phyloP scores from a whole-genome alignment of 2,329 filamentous ascomycete species.

The Cryphonectria nitschkei region DNA sequence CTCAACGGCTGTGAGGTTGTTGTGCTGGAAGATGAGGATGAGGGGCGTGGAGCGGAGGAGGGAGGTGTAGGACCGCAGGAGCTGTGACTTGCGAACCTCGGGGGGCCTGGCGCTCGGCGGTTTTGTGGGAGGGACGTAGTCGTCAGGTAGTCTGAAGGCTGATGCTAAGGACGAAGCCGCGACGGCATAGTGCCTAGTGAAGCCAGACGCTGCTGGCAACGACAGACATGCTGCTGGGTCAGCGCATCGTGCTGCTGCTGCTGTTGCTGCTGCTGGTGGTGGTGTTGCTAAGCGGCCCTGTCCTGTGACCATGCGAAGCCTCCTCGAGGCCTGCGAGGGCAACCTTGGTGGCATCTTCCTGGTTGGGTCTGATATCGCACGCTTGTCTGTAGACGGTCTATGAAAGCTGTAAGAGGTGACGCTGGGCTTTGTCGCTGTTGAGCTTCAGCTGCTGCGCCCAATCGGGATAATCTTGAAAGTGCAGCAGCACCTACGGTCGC shows the following conservation, averaged over 20 bases:
- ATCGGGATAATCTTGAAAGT: neutral
- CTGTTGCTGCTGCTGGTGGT: neutral
- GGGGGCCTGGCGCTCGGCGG: conserved; percentile 86
- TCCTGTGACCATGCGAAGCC: conserved; percentile 21
- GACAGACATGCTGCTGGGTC: conserved; percentile 6
- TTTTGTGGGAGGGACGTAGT: conserved; percentile 69
- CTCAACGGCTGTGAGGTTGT: conserved; percentile 72
- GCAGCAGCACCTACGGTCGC: neutral
- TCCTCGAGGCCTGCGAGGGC: conserved; percentile 21
- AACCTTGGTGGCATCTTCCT: conserved; percentile 28
- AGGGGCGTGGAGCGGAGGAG: conserved; percentile 83
- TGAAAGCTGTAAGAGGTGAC: neutral
- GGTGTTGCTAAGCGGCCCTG: conserved; percentile 10
- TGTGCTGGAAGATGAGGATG: conserved; percentile 79
- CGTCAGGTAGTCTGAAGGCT: conserved; percentile 45
- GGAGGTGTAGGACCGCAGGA: conserved; percentile 84
- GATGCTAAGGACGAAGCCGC: conserved; percentile 21
- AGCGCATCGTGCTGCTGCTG: conserved; percentile 16
- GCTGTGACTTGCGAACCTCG: conserved; percentile 87
- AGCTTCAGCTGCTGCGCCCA: neutral
- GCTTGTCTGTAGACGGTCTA: neutral
- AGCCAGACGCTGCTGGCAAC: neutral
- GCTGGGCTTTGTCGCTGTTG: neutral
- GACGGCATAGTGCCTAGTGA: conserved; percentile 35
- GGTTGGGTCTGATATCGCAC: neutral